Evolutionary conservation across 306 rosid genomes (phyloP), one percentile per base, ranked within the genome.

Genomic region (Trifolium fragiferum): DNA sequence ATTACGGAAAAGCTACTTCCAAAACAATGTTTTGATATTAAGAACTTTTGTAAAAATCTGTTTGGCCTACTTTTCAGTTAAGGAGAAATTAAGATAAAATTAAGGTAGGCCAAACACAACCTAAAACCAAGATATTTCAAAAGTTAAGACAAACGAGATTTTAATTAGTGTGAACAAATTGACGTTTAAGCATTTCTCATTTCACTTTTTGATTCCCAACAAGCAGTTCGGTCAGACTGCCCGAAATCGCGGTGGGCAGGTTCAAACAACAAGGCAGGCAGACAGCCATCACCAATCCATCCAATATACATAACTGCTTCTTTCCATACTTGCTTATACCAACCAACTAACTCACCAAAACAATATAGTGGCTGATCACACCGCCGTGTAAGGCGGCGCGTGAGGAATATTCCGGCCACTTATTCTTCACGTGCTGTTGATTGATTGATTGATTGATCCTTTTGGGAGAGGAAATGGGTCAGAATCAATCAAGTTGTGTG

Each of bases 401-500:
- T 70, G 76, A 51, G 72, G 8, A 7, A 8, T 55, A 14, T 70
- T 20, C 72, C 54, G 64, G 23, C 65, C 11, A 57, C 44, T 23
- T 54, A 47, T 66, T 9, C 27, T 33, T 43, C 73, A 18, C 64
- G n/a, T 10, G 51, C 4, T 66, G 27, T 10, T 37, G 69, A 21
- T 67, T 6, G 19, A 30, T 14, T 3, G 62, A 20, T 10, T 37
- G 69, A 21, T 67, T 6, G 19, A 30, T 14, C 16, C 15, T 19
- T 61, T 51, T n/a, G 32, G 66, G 72, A 41, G 89, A 67, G 82
- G 78, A 59, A 68, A 92, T 93, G 98, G 98, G 97, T 83, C 98
- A 93, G 86, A 82, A 80, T 4, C 72, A 67, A 15, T 78, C 86
- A 46, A 86, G 97, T n/a, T 90, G 97, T 85, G 30, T 20, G 75